phyloP scores from a whole-genome alignment of 148 eudicot species.

The Beta vulgaris region DNA sequence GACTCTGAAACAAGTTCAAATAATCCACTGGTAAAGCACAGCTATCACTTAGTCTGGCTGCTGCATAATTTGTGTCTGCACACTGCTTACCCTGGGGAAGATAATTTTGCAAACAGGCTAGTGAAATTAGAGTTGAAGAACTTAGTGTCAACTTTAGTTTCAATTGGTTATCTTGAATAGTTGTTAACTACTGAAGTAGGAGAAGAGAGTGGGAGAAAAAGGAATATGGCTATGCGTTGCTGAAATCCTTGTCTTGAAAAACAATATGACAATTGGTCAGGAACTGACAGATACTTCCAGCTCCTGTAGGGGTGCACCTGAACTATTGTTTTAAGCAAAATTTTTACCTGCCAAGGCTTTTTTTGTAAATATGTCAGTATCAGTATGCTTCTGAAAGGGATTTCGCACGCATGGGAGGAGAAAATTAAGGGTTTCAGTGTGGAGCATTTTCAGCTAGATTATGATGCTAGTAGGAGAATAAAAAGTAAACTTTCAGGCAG shows the following conservation, averaged over 20 bases:
- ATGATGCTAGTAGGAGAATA: neutral
- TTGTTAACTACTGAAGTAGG: neutral
- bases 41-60: neutral
- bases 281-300: neutral
- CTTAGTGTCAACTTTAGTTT: neutral
- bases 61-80: neutral
- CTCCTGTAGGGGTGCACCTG: neutral
- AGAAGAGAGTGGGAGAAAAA: neutral
- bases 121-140: neutral
- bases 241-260: neutral
- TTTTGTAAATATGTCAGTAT: too few relatives aligned
- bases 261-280: neutral
- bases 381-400: too few relatives aligned
- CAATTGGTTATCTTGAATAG: neutral
- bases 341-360: too few relatives aligned
- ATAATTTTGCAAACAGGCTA: neutral
- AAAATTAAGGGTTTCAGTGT: neutral
- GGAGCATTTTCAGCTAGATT: neutral
- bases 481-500: neutral
- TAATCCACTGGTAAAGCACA: neutral
- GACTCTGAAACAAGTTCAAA: neutral
- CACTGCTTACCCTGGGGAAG: neutral
- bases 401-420: neutral
- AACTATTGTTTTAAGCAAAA: too few relatives aligned
- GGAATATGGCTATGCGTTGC: neutral